Base-by-base conservation (phyloP, 2,329 filamentous ascomycete species). In the Leptoxyphium fumago region DNA sequence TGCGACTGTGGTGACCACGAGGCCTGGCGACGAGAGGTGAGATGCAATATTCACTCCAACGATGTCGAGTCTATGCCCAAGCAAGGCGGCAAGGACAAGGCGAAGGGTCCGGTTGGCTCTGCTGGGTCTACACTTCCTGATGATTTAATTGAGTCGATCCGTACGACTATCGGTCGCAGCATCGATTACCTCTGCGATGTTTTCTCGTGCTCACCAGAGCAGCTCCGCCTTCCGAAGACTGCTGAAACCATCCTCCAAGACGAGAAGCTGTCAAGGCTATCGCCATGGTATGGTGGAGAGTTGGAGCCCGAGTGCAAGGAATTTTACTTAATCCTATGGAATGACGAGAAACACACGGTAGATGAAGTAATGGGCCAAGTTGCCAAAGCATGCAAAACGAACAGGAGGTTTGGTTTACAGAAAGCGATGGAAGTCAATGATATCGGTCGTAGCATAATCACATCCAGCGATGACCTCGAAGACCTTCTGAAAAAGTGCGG, bases 121-220 rank as follows among this genome's bases (percentile, higher is more conserved):
- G 14, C 39, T 6, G 47, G 46, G 32, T 51, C 44, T 55, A 63
- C 43, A 48, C 64, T 95, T 41, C 85, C 91, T 0, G 71, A 77
- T 29, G 85, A 94, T 38, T 72, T 96, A 43, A 68, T 83, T 29
- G 70, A 79, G 46, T 82, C 78, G 55, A 86, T 96, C 48, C 77
- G 80, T 44, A 85, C 84, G 73, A 96, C 91, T 0, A 80, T 98
- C 50, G 78, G 84, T 2, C 76, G 85, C 46, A 81, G 80, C 10
- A 75, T 96, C 49, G 91, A 98, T 66, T 98, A 94, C 61, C 80
- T 98, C 50, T 95, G 89, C 66, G 91, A 98, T 67, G 87, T 98
- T 48, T 87, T 96, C 50, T 96, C 91, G 2, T 98, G 93, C 65
- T 93, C 89, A 1, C 93, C 93, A 0, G 93, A 98, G 65, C 89